Base-by-base conservation (phyloP, 306 rosid genomes). In the Vigna nakashimae region DNA sequence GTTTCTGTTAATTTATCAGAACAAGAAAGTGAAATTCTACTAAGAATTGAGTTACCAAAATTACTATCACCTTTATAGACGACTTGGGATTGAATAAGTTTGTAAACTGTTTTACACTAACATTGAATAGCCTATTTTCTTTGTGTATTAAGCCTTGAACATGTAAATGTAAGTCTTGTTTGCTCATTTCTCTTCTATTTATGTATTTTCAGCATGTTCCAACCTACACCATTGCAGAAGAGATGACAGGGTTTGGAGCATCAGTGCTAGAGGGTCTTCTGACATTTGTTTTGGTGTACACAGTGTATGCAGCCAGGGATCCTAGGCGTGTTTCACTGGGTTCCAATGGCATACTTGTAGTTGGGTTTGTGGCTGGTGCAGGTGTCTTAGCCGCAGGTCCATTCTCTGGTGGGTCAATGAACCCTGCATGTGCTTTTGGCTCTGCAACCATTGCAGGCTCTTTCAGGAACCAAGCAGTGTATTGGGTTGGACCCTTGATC, bases 231-330 rank as follows among this genome's bases (percentile, higher is more conserved):
- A 91, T 95, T 36, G 88, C 95, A 4, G 92, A 84, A 73, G 93
- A 92, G 71, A 95, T 95, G 92, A 92, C 98, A 5, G 98, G 97
- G 9, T 95, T 95, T 66, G 98, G 98, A 78, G 98, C 98, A 42
- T 89, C 98, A 0, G 24, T 92, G 15, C 58, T 95, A 79, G 98
- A 95, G 71, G 98, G 98, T 3, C 49, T 89, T 5, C 63, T 88
- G 14, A 95, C 98, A 58, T 95, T 89, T 76, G 86, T 53, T 1
- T 24, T 95, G 77, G 98, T 95, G 24, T 95, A 88, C 83, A 89
- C 97, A 3, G 84, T 95, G 4, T 92, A 80, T 65, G 89, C 89
- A 0, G 96, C 92, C 4, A 81, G 89, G 30, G 95, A 94, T 71
- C 84, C 87, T 0, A 84, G 97, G 77, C 89, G 90, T 17, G 92